Base-by-base conservation (phyloP, 495 filamentous ascomycete genomes). In the Hyaloscypha variabilis region DNA sequence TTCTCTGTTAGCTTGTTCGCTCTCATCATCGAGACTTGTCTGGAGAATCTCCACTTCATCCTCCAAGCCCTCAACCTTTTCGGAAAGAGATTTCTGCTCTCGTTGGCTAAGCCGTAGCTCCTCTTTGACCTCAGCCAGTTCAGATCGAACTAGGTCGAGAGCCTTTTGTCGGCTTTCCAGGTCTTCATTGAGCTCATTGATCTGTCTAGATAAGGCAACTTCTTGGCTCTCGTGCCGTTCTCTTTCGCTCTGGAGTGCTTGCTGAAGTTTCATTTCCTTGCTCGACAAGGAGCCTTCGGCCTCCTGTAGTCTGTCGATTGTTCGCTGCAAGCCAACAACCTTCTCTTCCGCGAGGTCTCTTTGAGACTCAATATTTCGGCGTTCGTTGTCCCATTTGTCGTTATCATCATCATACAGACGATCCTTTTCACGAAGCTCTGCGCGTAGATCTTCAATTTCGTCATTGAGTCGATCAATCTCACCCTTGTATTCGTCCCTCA, bases 11-110 rank as follows among this genome's bases (percentile, higher is more conserved):
- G 85, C 86, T 46, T 84, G 83, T 66, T 90, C 86, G 65, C 83
- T 83, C 72, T 91, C 91, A 65, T 95, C 91, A 65, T 93, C 90
- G 51, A 93, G 74, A 58, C 83, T 89, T 23, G 82, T 82, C 71
- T 93, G 91, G 31, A 94, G 76, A 39, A 94, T 84, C 56, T 93
- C 86, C 13, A 94, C 81, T 72, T 96, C 91, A 66, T 94, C 91
- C 71, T 94, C 90, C 19, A 96, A 73, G n/a, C 82, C 85, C 67
- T 91, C 85, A 10, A 90, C 77, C 69, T 89, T 92, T 54, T 92
- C 88, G 50, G 80, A 79, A 30, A 92, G 78, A 1, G 79, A 75
- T 60, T 85, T 81, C 74, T 87, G 85, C 42, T 90, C 87, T 19
- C 89, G 84, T 68, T 87, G 82, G 55, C 84, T 85, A 55, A 88